Base-by-base conservation (phyloP, 1,284 basidiomycete genomes). In the Chalciporus sp. region DNA sequence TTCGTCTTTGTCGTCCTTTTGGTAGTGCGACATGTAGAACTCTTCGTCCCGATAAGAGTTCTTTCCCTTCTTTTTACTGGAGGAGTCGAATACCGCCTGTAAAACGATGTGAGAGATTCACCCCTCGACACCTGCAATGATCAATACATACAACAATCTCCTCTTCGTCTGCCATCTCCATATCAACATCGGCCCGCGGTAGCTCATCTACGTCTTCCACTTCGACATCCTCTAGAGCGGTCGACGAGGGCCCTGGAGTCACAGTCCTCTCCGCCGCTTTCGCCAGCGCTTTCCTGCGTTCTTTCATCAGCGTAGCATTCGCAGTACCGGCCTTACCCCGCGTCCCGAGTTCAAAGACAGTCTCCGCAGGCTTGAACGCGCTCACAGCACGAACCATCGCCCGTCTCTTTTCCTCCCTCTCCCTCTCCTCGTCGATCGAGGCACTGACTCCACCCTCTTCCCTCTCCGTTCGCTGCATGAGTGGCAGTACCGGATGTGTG, bases 21-120 rank as follows among this genome's bases (percentile, higher is more conserved):
- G 94, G 65, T 90, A 85, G 73, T 98, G 89, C 1, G 90, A 90
- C 80, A 99, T 86, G 74, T 95, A 99, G 69, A 94, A 97, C 47
- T 91, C 85, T 1, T 85, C 81, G 64, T 99, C 96, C 17, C 86
- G 83, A 74, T 82, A 97, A 29, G 62, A 73, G 26, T 69, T 71
- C 45, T 73, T 77, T 7, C 69, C 70, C 27, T 73, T 74, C 57
- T 80, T 82, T 61, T 78, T 80, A 53, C 69, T 74, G 28, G 78
- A 72, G n/a, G 73, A 75, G 35, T 88, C 82, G 60, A 94, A 94
- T n/a, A 88, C 87, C 39, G 82, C 84, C 92, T 94, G 64, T 14
- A 47, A 40, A 53, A 41, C 20, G 29, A 41, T 31, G 11, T 29
- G 40, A 69, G 41, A 68, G 59, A 40, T 58, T 27, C 31, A 29